phyloP scores from a whole-genome alignment of 495 filamentous ascomycete genomes.

The Tuber borchii region DNA sequence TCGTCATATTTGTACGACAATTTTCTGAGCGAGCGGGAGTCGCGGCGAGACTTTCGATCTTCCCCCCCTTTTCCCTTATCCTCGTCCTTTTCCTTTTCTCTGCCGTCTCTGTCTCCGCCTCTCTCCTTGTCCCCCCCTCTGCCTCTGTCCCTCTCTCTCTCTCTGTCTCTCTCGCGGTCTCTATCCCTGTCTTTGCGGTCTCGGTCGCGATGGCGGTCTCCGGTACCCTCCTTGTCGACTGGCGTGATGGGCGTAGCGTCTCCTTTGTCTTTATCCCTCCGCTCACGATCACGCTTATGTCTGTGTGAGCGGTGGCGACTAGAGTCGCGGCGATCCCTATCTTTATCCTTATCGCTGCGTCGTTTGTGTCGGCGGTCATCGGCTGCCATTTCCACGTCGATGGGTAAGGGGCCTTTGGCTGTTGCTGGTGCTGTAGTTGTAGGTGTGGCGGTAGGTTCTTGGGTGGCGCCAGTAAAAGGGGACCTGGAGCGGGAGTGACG shows the following conservation, averaged over 20 bases:
- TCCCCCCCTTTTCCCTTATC: constrained; percentile 20
- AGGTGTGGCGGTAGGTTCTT: background rate
- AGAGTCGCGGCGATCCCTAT: constrained; percentile 25
- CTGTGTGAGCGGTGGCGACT: constrained; percentile 36
- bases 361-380: constrained; percentile 26
- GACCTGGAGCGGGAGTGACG: constrained; percentile 33
- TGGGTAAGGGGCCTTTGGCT: constrained; percentile 21
- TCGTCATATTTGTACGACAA: constrained; percentile 41
- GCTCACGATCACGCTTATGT: constrained; percentile 30
- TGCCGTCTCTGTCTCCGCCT: constrained; percentile 19
- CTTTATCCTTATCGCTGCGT: constrained; percentile 11
- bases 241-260: constrained; percentile 25
- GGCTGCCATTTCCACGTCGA: constrained; percentile 15
- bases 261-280: constrained; percentile 31
- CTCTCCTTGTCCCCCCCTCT: constrained; percentile 25
- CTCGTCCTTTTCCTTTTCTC: constrained; percentile 25
- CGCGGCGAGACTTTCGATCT: constrained; percentile 28
- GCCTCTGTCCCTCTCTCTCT: constrained; percentile 21
- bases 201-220: background rate
- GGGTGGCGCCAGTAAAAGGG: background rate
- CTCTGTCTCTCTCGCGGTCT: constrained; percentile 27
- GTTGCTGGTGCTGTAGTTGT: background rate
- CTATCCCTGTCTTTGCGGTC: constrained; percentile 23
- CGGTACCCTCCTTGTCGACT: constrained; percentile 2
- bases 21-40: constrained; percentile 35